Evolutionary conservation across 768 basidiomycete species (phyloP).

Genomic region (Termitomyces sp.): DNA sequence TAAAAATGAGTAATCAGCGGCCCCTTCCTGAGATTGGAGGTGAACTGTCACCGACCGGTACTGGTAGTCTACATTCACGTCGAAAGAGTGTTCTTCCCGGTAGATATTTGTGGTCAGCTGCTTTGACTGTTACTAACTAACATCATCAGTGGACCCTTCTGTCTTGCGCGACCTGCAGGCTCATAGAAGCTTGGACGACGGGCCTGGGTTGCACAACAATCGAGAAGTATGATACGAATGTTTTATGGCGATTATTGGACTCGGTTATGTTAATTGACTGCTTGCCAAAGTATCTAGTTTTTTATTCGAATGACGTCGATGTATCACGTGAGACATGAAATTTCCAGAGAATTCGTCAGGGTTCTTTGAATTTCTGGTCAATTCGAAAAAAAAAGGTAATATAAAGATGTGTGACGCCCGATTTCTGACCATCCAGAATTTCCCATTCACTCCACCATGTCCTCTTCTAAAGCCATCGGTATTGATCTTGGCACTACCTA

Average conservation of each 20-base stretch:
- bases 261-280: not conserved
- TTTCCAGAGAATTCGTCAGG: conserved; percentile 42
- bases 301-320: conserved; percentile 13
- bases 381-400: conserved; percentile 25
- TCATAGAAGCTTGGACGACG: conserved; percentile 76
- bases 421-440: conserved; percentile 8
- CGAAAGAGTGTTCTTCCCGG: conserved; percentile 94
- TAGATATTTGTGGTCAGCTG: conserved; percentile 24
- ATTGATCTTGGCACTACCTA: conserved; percentile 93
- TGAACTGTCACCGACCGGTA: conserved; percentile 45
- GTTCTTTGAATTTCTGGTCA: conserved; percentile 28
- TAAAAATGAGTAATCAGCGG: conserved; percentile 33
- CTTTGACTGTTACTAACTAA: not conserved
- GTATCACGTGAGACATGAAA: conserved; percentile 31
- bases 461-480: conserved; percentile 76
- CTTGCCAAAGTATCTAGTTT: not conserved
- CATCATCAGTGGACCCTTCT: conserved; percentile 68
- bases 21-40: conserved; percentile 62
- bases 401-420: conserved; percentile 25
- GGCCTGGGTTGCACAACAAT: conserved; percentile 17
- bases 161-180: conserved; percentile 86
- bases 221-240: conserved; percentile 11
- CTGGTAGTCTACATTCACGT: conserved; percentile 73
- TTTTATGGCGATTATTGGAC: conserved; percentile 1
- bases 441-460: conserved; percentile 29